Percentiles rank a stretch among this genome's conserved stretches.
Conservation (phyloP, 192 early-diverging fungal species). For the Backusella circina region DNA sequence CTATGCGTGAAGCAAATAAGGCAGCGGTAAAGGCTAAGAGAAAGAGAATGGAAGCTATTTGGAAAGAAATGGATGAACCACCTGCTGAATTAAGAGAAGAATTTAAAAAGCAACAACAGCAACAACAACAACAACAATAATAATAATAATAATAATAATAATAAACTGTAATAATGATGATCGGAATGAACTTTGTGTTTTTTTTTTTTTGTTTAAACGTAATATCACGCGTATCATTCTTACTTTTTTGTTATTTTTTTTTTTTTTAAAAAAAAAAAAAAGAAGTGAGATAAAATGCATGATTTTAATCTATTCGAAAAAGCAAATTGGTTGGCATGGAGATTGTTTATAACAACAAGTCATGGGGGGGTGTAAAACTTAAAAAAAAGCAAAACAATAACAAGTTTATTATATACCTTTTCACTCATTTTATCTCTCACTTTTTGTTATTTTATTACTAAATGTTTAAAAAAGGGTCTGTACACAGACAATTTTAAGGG, state of each 20-base stretch:
- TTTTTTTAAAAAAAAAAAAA: no score
- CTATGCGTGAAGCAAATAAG: constrained; percentile 43
- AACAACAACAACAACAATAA: neutral
- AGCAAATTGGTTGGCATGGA: neutral
- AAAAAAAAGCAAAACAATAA: neutral
- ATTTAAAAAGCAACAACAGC: constrained; percentile 1
- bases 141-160: neutral
- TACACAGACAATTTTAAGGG: constrained; percentile 4
- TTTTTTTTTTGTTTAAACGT: no score
- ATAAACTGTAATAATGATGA: neutral
- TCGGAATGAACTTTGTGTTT: neutral
- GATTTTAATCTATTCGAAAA: neutral
- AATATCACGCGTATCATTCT: neutral
- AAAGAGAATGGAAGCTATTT: constrained; percentile 41
- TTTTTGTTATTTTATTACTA: neutral
- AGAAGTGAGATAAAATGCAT: neutral
- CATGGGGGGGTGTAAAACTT: neutral
- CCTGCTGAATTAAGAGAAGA: constrained; percentile 23
- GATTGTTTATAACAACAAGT: neutral
- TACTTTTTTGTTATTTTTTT: neutral
- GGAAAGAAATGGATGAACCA: constrained; percentile 52
- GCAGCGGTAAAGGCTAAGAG: constrained; percentile 40
- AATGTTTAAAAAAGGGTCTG: neutral
- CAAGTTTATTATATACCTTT: neutral
- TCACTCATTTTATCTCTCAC: neutral